These are phyloP conservation scores for Leccinum variicolor DNA, from an alignment of 768 basidiomycete genomes.

Conservation along the genomic window DNA sequence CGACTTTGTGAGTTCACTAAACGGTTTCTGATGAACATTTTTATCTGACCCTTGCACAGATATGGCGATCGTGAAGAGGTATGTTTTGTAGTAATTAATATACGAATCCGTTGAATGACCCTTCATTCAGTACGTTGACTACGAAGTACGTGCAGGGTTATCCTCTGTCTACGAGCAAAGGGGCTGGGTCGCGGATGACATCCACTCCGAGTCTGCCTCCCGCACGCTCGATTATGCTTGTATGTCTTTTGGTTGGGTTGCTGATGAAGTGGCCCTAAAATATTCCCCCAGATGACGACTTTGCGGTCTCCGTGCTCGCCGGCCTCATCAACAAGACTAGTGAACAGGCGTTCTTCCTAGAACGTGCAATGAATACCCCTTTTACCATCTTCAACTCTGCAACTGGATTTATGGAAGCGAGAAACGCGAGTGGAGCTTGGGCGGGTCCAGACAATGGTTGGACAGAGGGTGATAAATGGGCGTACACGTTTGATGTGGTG, in stretches of 20 bases:
- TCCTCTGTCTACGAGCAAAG: conserved; percentile 61
- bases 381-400: conserved; percentile 61
- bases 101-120: not conserved
- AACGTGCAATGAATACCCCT: conserved; percentile 54
- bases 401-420: conserved; percentile 82
- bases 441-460: conserved; percentile 71
- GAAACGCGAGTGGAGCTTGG: conserved; percentile 65
- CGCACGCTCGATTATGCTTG: conserved; percentile 79
- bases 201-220: conserved; percentile 77
- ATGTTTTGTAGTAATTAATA: conserved; percentile 5
- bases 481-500: conserved; percentile 76
- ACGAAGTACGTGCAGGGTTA: conserved; percentile 79
- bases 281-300: conserved; percentile 63
- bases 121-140: conserved; percentile 55
- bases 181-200: conserved; percentile 77
- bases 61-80: conserved; percentile 76
- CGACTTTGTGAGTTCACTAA: conserved; percentile 39
- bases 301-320: conserved; percentile 65
- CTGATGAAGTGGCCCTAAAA: not conserved
- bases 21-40: not conserved
- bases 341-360: conserved; percentile 48
- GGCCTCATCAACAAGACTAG: conserved; percentile 46
- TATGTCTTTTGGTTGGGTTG: conserved; percentile 30
- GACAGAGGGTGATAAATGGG: conserved; percentile 81
- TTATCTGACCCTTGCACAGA: conserved; percentile 28